These are phyloP conservation scores for Cladosporium austrohemisphaericum DNA, from an alignment of 2,329 filamentous ascomycete species.

Conservation along the genomic window DNA sequence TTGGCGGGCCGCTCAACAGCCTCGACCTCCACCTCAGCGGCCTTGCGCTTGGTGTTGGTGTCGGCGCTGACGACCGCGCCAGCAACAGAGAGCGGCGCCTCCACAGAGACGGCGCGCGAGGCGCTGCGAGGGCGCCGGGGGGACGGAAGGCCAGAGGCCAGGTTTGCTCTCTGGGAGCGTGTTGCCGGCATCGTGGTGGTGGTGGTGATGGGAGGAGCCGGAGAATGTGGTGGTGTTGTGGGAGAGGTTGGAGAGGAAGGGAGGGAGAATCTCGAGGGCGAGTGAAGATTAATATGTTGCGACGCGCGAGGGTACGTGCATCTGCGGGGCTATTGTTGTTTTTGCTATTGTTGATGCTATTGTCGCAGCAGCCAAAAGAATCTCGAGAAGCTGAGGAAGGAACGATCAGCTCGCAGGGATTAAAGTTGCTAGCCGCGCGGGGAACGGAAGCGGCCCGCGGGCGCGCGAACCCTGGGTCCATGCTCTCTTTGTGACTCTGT, in stretches of 20 bases:
- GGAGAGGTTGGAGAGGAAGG: too few relatives aligned
- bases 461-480: too few relatives aligned
- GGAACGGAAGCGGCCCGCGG: too few relatives aligned
- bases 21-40: background rate
- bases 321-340: background rate
- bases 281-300: background rate
- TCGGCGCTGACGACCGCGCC: background rate
- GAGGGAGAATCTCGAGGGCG: background rate
- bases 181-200: conserved; percentile 10
- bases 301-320: conserved; percentile 2
- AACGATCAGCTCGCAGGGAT: conserved; percentile 1
- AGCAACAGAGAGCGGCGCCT: conserved; percentile 3
- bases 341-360: background rate
- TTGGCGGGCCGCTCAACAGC: background rate
- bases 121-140: conserved; percentile 1
- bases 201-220: background rate
- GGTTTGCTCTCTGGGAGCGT: conserved; percentile 3
- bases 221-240: conserved; percentile 1
- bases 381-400: conserved; percentile 7
- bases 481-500: too few relatives aligned
- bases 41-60: background rate
- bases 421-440: too few relatives aligned
- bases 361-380: background rate
- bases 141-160: background rate
- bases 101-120: conserved; percentile 8